Evolutionary conservation across 1,284 basidiomycete species (phyloP), one percentile per base, ranked within the genome.

Genomic region (Ustilago crameri): DNA sequence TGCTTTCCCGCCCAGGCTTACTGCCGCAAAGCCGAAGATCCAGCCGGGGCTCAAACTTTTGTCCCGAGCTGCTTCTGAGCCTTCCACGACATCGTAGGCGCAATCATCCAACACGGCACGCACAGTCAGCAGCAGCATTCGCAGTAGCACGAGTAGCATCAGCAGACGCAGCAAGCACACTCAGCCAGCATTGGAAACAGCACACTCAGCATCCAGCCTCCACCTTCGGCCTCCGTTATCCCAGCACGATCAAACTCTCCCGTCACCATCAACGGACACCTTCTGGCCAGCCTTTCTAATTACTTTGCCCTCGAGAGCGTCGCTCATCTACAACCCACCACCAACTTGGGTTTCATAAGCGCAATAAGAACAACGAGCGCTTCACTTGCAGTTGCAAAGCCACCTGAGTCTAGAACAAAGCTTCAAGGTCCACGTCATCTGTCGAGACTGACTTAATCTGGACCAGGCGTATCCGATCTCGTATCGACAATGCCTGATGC

Each of bases 1-100:
- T 42, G 18, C 42, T 44, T 49, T 46, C 9, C 38, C 45, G 51
- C n/a, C 35, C 60, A 51, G 30, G 48, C 42, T 32, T 37, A 38
- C 32, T 23, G 40, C 45, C 37, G 35, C 23, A 48, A 40, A 44
- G 46, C 45, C 51, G 37, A 46, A 34, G 14, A 17, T 14, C 5
- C 18, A 5, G 37, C 18, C n/a, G 22, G 26, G 22, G 26, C 22
- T 32, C 10, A 14, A 15, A 32, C 14, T 24, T 26, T 5, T 17
- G 32, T n/a, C 5, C 46, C 34, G 32, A 48, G 46, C 46, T 35
- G 42, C 41, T 9, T 9, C 40, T 22, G 22, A 42, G 40, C 18
- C 22, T 42, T 23, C n/a, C 14, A 14, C 20, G 7, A 7, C 14
- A 4, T 20, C n/a, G 15, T 43, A 17, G 20, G 9, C 41, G 9